phyloP scores from a whole-genome alignment of 2,329 filamentous ascomycete species.

The Diplodia seriata region DNA sequence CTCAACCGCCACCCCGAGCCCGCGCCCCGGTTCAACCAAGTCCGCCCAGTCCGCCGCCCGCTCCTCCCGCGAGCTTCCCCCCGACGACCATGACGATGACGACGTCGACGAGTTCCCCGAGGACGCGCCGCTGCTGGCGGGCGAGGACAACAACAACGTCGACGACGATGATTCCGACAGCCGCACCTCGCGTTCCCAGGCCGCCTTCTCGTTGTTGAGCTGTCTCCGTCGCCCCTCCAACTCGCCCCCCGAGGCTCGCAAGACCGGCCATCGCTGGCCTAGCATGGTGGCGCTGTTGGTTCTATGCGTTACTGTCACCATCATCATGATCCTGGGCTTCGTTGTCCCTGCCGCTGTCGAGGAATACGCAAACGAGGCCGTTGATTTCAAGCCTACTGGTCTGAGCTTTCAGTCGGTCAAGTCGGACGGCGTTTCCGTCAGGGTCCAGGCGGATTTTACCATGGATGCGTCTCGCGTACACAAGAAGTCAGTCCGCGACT shows the following conservation, averaged over 20 bases:
- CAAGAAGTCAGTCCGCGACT: constrained; percentile 72
- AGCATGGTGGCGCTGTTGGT: constrained; percentile 75
- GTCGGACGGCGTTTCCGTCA: constrained; percentile 74
- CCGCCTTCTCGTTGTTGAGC: constrained; percentile 47
- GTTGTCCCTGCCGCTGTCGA: constrained; percentile 80
- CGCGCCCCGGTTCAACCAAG: constrained; percentile 47
- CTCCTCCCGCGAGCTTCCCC: constrained; percentile 36
- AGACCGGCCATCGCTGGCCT: constrained; percentile 69
- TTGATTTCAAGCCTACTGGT: constrained; percentile 81
- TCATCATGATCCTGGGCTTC: constrained; percentile 80
- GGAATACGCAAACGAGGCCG: constrained; percentile 83
- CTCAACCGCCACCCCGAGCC: constrained; percentile 47
- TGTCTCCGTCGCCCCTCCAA: constrained; percentile 42
- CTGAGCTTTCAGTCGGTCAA: constrained; percentile 88
- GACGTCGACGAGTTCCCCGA: constrained; percentile 43
- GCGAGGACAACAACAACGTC: constrained; percentile 39
- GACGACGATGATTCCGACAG: constrained; percentile 36
- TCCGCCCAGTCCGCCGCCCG: constrained; percentile 46
- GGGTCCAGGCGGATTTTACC: constrained; percentile 80
- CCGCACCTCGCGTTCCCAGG: constrained; percentile 39
- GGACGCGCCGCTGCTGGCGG: constrained; percentile 49
- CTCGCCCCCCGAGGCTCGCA: constrained; percentile 33
- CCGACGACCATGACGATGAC: constrained; percentile 23
- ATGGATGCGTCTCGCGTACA: constrained; percentile 80
- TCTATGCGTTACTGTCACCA: constrained; percentile 67